Evolutionary conservation across 2,329 filamentous ascomycete genomes (phyloP).

Genomic region (Dendryphion nanum): DNA sequence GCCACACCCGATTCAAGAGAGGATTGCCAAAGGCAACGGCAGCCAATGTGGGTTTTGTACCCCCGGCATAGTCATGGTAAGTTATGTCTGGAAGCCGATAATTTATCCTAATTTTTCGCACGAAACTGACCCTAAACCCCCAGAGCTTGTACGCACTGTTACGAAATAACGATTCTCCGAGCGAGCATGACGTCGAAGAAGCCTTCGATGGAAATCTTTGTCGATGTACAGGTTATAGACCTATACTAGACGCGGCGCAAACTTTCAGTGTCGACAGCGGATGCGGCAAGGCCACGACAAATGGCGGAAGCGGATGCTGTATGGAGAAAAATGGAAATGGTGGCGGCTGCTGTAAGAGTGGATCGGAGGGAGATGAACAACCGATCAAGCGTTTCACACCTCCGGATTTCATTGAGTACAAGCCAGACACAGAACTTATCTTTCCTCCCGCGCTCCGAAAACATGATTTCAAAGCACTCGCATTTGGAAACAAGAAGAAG

Average conservation of each 20-base stretch:
- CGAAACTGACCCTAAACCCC: background rate
- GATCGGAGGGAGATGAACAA: conserved; percentile 40
- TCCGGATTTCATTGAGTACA: conserved; percentile 91
- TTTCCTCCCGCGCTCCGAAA: conserved; percentile 85
- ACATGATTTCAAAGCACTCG: conserved; percentile 76
- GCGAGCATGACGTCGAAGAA: conserved; percentile 84
- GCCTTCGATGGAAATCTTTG: conserved; percentile 97
- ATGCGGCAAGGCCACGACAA: conserved; percentile 56
- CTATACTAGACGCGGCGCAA: conserved; percentile 90
- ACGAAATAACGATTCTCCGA: conserved; percentile 76
- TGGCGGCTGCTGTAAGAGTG: conserved; percentile 45
- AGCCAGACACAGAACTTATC: conserved; percentile 89
- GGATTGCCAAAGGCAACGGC: conserved; percentile 86
- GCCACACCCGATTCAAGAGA: conserved; percentile 87
- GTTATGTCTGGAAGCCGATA: background rate
- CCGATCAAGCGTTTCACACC: conserved; percentile 69
- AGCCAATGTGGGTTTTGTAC: conserved; percentile 97
- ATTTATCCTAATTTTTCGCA: background rate
- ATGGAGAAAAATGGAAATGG: conserved; percentile 55
- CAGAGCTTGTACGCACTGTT: conserved; percentile 88
- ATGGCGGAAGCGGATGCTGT: conserved; percentile 68
- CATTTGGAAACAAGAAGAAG: conserved; percentile 93
- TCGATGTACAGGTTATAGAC: conserved; percentile 90
- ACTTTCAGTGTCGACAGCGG: conserved; percentile 68
- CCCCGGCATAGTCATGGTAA: conserved; percentile 88